Conservation (phyloP, 106 monocot species). For the Dendrobium catenatum region DNA sequence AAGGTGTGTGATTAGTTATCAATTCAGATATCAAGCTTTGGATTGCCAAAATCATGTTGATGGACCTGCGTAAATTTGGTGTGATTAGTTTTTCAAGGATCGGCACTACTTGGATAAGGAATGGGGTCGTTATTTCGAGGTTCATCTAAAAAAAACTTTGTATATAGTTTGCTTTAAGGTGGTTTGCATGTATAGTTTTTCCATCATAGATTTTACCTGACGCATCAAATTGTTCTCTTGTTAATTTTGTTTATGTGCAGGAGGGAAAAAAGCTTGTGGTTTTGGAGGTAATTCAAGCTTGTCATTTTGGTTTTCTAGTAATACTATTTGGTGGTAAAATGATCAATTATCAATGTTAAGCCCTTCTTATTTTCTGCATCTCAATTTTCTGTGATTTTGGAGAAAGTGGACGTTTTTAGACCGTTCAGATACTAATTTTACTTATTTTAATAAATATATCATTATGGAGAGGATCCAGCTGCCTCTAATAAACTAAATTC, state of each 20-base stretch:
- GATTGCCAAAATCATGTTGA: neutral
- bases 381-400: no score
- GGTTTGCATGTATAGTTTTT: neutral
- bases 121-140: constrained; percentile 86
- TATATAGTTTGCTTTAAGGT: neutral
- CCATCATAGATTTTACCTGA: neutral
- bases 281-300: constrained; percentile 53
- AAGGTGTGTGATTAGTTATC: constrained; percentile 33
- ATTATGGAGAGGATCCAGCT: no score
- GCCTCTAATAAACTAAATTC: no score
- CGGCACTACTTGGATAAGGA: constrained; percentile 96
- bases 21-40: neutral
- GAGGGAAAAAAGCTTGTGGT: constrained; percentile 46
- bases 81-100: constrained; percentile 88
- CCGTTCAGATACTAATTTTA: no score
- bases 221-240: neutral
- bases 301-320: neutral
- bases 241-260: neutral
- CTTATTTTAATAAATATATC: no score
- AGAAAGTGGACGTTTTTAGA: no score
- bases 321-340: no score
- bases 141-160: neutral
- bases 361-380: no score
- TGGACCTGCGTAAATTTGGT: constrained; percentile 5
- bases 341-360: no score